Base-by-base conservation (phyloP, 2,329 filamentous ascomycete species). In the Colletotrichum neosansevieriae region DNA sequence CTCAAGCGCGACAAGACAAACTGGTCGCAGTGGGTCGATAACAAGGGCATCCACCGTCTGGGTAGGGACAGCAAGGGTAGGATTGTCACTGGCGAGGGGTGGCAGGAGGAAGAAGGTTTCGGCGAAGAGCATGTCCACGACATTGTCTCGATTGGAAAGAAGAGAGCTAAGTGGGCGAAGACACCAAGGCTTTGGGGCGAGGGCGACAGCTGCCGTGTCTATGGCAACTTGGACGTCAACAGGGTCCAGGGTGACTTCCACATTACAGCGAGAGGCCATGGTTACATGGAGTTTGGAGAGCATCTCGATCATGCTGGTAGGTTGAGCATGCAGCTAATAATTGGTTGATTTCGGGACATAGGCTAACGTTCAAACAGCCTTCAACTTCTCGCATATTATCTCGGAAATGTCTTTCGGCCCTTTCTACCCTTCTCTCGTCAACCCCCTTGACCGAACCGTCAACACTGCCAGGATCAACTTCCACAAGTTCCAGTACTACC, bases 161-260 rank as follows among this genome's bases (percentile, higher is more conserved):
- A 84, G 78, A 88, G 86, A 76, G 86, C 88, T 49, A 92, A 90
- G 76, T 91, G 89, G 82, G 85, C 87, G 40, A 94, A 92, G 85
- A 96, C 94, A 2, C 94, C 94, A 2, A 85, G 83, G 68, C 75
- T 96, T 17, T 85, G 85, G 76, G 81, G 82, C 4, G 74, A 75
- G 21, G 80, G 85, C 15, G 92, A 97, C 78, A 92, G 92, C 70
- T 99, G 96, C 79, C 89, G 96, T 54, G 89, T 99, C 71, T 99
- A 89, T 79, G 96, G 96, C 38, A 97, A 89, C 74, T 79, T 99
- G 78, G 92, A 97, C 73, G 87, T 97, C 73, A 99, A 99, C 80
- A 97, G 97, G 82, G 96, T 99, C 50, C 95, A 98, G 80, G 96
- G 95, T 4, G 95, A 99, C 79, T 98, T 99, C 77, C 96, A 99